These are phyloP conservation scores for Dissophora ornata DNA, from an alignment of 192 early-diverging fungal genomes.

Conservation along the genomic window DNA sequence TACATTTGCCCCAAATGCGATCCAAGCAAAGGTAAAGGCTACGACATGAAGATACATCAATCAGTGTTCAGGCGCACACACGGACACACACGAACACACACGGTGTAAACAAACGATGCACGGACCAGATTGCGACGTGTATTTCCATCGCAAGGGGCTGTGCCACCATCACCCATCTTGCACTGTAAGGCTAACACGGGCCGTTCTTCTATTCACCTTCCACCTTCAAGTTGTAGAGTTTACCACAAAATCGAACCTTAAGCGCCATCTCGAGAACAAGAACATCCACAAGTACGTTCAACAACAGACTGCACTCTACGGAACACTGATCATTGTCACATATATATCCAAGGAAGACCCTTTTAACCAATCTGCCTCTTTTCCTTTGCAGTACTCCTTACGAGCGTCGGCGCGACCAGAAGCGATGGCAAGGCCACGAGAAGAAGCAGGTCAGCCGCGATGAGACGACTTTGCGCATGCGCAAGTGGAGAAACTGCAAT, in stretches of 20 bases:
- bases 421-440: conserved; percentile 64
- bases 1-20: conserved; percentile 45
- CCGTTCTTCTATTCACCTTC: neutral
- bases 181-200: neutral
- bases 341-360: too few species aligned
- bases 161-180: neutral
- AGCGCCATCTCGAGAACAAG: conserved; percentile 63
- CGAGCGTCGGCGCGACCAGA: conserved; percentile 62
- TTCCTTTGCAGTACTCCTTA: conserved; percentile 57
- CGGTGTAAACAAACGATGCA: conserved; percentile 3
- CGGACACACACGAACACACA: conserved; percentile 6
- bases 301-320: too few species aligned
- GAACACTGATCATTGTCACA: too few species aligned
- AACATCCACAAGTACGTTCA: conserved; percentile 60
- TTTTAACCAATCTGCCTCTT: neutral
- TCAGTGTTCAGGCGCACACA: too few species aligned
- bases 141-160: conserved; percentile 6
- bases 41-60: too few species aligned
- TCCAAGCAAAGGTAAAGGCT: conserved; percentile 37
- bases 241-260: conserved; percentile 51
- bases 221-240: conserved; percentile 27
- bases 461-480: conserved; percentile 64
- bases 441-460: conserved; percentile 65
- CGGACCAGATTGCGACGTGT: neutral
- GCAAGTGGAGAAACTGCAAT: conserved; percentile 62